phyloP scores from a whole-genome alignment of 2,329 filamentous ascomycete genomes.

The Nemania sp. region DNA sequence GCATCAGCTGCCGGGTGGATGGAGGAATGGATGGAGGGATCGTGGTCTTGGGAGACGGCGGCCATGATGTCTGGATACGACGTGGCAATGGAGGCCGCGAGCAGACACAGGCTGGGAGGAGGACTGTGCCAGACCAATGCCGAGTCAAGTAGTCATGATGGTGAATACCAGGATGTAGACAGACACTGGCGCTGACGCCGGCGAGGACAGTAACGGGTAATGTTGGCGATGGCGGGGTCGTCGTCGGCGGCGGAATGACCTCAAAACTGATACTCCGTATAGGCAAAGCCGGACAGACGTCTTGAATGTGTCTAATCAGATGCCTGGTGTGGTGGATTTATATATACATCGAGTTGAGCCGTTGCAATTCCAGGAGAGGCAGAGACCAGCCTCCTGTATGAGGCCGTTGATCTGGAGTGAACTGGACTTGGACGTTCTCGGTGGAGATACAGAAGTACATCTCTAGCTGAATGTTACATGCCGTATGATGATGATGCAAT shows the following conservation, averaged over 20 bases:
- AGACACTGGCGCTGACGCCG: background rate
- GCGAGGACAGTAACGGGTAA: background rate
- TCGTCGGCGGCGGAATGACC: background rate
- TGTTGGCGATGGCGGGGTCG: constrained; percentile 3
- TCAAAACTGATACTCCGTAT: too few species aligned
- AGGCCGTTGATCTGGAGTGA: too few species aligned
- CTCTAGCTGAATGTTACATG: too few species aligned
- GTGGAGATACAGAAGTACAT: too few species aligned
- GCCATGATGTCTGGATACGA: constrained; percentile 31
- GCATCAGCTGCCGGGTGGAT: constrained; percentile 47
- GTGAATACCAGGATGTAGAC: background rate
- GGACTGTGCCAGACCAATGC: background rate
- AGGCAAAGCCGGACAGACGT: too few species aligned
- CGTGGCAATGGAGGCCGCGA: background rate
- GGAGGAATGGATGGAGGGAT: constrained; percentile 40
- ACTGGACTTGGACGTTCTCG: too few species aligned
- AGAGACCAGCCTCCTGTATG: too few species aligned
- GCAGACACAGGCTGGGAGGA: background rate
- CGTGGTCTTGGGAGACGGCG: constrained; percentile 34
- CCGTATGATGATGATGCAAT: too few species aligned
- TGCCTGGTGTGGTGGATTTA: too few species aligned
- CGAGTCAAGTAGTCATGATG: constrained; percentile 20
- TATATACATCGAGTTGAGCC: too few species aligned
- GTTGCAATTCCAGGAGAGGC: too few species aligned
- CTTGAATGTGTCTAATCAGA: too few species aligned